Percentiles rank a stretch among this genome's conserved stretches.
Evolutionary conservation across 1,284 basidiomycete species (phyloP).

Genomic region (Trichosporon asahii): DNA sequence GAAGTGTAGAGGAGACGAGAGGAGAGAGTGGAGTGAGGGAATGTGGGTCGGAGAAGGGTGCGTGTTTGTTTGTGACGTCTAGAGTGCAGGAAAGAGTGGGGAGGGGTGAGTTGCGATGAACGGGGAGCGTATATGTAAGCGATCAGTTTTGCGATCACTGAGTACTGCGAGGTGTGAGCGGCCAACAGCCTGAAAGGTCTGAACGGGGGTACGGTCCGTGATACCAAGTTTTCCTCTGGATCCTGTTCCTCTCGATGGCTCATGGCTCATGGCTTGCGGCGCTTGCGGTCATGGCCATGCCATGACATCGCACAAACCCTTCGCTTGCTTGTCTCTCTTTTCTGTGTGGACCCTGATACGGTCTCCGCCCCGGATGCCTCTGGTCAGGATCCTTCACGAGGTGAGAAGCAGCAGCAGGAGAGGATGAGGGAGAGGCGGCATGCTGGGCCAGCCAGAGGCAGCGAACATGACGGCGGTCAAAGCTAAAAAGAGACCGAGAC

Average conservation of each 20-base stretch:
- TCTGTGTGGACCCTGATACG: background rate
- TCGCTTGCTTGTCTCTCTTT: background rate
- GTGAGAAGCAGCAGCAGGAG: background rate
- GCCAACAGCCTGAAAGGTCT: background rate
- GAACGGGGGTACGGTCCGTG: slow-evolving; percentile 2
- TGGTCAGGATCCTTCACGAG: background rate
- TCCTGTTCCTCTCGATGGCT: background rate
- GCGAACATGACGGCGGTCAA: background rate
- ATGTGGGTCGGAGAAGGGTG: background rate
- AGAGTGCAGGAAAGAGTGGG: background rate
- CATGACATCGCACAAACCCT: background rate
- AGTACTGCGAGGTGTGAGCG: background rate
- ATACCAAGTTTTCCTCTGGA: background rate
- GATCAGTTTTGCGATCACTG: background rate
- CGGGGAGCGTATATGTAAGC: background rate
- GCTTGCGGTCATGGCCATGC: background rate
- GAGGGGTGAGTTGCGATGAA: slow-evolving; percentile 1
- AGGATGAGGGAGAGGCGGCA: background rate
- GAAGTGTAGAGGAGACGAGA: background rate
- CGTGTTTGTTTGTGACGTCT: background rate
- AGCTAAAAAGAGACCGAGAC: slow-evolving; percentile 3
- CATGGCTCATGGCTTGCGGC: background rate
- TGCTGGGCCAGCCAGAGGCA: background rate
- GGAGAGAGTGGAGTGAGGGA: background rate
- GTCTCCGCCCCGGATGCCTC: background rate